These are phyloP conservation scores for Blastobotrys parvus DNA, from an alignment of 805 yeast genomes.

Conservation along the genomic window DNA sequence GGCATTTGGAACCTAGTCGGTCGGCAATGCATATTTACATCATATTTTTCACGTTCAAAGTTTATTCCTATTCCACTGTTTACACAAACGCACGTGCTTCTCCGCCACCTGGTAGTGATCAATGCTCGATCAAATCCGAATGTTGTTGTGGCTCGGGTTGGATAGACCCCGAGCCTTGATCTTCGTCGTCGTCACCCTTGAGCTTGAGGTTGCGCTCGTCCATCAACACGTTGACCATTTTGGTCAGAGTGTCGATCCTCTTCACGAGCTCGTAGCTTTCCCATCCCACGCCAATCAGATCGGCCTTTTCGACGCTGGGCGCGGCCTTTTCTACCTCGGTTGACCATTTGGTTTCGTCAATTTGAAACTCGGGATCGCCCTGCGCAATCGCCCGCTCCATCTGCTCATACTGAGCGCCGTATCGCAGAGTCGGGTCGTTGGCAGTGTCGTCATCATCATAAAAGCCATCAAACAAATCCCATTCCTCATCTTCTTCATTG, in stretches of 20 bases:
- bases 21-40: too few species aligned
- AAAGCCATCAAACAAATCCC: conserved; percentile 78
- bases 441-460: conserved; percentile 33
- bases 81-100: too few species aligned
- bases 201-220: too few species aligned
- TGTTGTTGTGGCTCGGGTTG: too few species aligned
- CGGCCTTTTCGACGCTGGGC: conserved; percentile 50
- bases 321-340: conserved; percentile 39
- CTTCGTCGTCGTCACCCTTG: too few species aligned
- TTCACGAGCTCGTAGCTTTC: conserved; percentile 13
- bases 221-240: conserved; percentile 10
- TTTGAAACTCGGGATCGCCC: conserved; percentile 59
- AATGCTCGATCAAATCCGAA: too few species aligned
- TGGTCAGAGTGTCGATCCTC: conserved; percentile 15
- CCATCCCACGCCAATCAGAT: conserved; percentile 15
- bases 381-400: conserved; percentile 54
- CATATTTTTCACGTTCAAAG: too few species aligned
- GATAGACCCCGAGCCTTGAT: too few species aligned
- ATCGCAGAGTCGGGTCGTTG: conserved; percentile 31
- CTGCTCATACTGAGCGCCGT: conserved; percentile 25
- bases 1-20: too few species aligned
- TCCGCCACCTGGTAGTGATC: too few species aligned
- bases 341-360: conserved; percentile 43
- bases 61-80: too few species aligned
- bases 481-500: conserved; percentile 65